phyloP scores from a whole-genome alignment of 306 rosid species.

The Styphnolobium japonicum region DNA sequence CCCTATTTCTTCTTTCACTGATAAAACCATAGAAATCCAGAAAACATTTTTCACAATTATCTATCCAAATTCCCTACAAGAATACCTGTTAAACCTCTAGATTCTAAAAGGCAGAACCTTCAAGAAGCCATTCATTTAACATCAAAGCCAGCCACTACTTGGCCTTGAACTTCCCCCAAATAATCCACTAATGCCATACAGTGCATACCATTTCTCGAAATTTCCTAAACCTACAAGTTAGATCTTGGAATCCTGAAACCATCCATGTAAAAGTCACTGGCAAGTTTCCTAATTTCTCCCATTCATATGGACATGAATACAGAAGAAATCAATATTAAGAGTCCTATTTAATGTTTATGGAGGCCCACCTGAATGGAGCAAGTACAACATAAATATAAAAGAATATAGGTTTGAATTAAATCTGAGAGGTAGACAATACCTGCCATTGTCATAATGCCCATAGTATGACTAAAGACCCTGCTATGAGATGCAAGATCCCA shows the following conservation, averaged over 20 bases:
- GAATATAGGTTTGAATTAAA: not conserved
- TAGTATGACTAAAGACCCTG: conserved; percentile 59
- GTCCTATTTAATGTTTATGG: not conserved
- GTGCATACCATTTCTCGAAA: not conserved
- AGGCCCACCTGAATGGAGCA: not conserved
- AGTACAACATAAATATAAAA: conserved; percentile 7
- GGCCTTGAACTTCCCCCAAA: not conserved
- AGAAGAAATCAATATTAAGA: not conserved
- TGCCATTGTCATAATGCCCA: conserved; percentile 46
- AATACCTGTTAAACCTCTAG: not conserved
- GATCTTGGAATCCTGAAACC: conserved; percentile 22
- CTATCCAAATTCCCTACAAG: not conserved
- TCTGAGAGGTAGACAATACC: conserved; percentile 45
- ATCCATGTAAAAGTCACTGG: not conserved
- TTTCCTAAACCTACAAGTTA: conserved; percentile 13
- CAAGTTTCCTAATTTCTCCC: conserved; percentile 15
- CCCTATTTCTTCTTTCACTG: not conserved
- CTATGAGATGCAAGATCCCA: conserved; percentile 73
- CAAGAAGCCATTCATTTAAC: not conserved
- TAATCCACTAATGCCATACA: conserved; percentile 5
- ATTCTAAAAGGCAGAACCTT: not conserved
- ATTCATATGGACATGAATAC: conserved; percentile 3
- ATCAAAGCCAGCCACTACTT: conserved; percentile 10
- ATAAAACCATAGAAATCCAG: not conserved
- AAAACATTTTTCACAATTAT: not conserved